These are phyloP conservation scores for Talaromyces proteolyticus DNA, from an alignment of 495 filamentous ascomycete species.

Conservation along the genomic window DNA sequence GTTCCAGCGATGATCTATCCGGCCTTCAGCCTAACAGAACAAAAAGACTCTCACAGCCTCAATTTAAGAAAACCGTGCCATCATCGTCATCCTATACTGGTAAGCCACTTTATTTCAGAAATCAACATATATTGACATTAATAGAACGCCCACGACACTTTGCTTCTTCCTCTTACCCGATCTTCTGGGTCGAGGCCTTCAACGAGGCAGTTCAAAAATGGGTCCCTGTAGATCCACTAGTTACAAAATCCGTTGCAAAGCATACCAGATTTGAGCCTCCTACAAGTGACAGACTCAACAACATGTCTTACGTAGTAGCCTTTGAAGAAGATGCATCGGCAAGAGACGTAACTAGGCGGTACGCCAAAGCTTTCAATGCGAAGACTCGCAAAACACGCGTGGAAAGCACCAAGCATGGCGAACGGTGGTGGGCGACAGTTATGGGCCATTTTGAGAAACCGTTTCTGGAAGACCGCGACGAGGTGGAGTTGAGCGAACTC, in stretches of 20 bases:
- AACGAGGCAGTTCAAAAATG: constrained; percentile 82
- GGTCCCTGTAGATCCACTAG: constrained; percentile 81
- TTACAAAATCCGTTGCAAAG: constrained; percentile 69
- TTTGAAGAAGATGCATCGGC: constrained; percentile 74
- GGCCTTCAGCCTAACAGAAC: constrained; percentile 12
- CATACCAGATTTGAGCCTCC: constrained; percentile 78
- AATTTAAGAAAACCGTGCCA: constrained; percentile 22
- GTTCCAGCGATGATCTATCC: constrained; percentile 22
- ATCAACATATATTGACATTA: neutral
- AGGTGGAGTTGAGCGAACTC: constrained; percentile 76
- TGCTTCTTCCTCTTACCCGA: constrained; percentile 62
- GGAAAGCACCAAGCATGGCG: constrained; percentile 59
- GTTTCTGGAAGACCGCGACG: constrained; percentile 59
- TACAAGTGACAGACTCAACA: constrained; percentile 61
- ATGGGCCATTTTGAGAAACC: constrained; percentile 55
- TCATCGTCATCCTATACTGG: constrained; percentile 17
- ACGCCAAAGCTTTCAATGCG: constrained; percentile 75
- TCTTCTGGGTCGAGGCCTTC: constrained; percentile 93
- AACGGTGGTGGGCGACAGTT: constrained; percentile 65
- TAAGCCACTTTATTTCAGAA: constrained; percentile 5
- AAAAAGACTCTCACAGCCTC: constrained; percentile 38
- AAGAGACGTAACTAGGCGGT: constrained; percentile 76
- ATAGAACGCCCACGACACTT: constrained; percentile 20
- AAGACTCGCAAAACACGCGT: constrained; percentile 77
- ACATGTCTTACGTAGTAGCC: constrained; percentile 75